A percentile compares a stretch with the other conserved stretches of the same genome.
Conservation (phyloP, 805 yeast species). For the Clavispora phyllophila region DNA sequence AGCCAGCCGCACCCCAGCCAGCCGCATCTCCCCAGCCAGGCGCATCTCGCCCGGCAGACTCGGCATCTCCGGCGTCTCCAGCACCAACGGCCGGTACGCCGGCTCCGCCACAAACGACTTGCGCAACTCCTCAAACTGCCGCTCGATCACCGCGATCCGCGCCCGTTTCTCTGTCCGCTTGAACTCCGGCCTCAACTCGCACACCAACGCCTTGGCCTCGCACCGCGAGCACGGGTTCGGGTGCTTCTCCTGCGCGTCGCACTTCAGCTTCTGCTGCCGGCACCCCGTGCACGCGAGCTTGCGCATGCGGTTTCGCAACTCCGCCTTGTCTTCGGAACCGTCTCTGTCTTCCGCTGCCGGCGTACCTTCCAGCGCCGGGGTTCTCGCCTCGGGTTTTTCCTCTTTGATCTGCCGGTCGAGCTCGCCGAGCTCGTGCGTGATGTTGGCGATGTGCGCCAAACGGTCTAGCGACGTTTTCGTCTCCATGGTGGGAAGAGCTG, state of each 20-base stretch:
- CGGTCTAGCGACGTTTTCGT: constrained; percentile 29
- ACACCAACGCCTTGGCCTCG: constrained; percentile 57
- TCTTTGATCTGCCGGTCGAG: constrained; percentile 22
- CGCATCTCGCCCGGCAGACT: no score
- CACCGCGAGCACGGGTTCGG: constrained; percentile 86
- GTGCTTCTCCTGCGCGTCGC: constrained; percentile 74
- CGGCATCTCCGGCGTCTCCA: neutral
- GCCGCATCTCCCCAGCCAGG: no score
- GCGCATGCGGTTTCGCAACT: constrained; percentile 29
- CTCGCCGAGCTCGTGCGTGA: constrained; percentile 36
- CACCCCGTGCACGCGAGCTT: constrained; percentile 92
- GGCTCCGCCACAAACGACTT: constrained; percentile 35
- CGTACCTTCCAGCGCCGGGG: neutral
- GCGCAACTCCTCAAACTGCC: constrained; percentile 67
- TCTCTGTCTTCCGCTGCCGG: constrained; percentile 4
- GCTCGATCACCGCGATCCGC: constrained; percentile 76
- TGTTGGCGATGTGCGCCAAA: constrained; percentile 41
- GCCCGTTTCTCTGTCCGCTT: constrained; percentile 89
- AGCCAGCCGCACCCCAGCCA: no score
- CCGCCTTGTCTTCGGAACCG: constrained; percentile 6
- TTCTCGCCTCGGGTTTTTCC: constrained; percentile 3
- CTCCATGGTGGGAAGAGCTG: constrained; percentile 6
- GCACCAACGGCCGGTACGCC: neutral
- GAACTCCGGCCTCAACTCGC: constrained; percentile 74
- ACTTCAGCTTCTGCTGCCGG: constrained; percentile 88